Percentiles rank a stretch among this genome's conserved stretches.
These are phyloP conservation scores for Ophiostoma sp. DNA, from an alignment of 2,329 filamentous ascomycete genomes.

Conservation along the genomic window DNA sequence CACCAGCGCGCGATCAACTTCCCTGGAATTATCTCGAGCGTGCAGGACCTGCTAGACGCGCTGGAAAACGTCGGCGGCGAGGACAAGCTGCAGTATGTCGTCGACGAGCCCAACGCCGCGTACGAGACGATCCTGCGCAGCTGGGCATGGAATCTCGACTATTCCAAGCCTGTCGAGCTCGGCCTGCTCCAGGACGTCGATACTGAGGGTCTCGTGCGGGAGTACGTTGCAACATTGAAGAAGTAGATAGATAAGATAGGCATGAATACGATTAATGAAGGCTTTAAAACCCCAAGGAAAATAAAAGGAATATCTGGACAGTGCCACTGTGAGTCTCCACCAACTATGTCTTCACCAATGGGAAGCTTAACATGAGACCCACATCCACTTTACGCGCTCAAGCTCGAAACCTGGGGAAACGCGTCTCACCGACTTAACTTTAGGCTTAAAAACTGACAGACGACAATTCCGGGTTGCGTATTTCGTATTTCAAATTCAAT, in stretches of 20 bases:
- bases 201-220: constrained; percentile 50
- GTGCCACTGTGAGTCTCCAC: too few relatives aligned
- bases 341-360: background rate
- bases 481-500: too few relatives aligned
- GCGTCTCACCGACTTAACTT: constrained; percentile 6
- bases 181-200: constrained; percentile 48
- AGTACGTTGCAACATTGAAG: constrained; percentile 45
- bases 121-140: constrained; percentile 54
- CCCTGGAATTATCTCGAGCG: constrained; percentile 51
- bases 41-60: constrained; percentile 57
- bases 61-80: constrained; percentile 50
- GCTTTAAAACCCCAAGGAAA: background rate
- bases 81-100: constrained; percentile 48
- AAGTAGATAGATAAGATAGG: background rate
- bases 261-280: too few relatives aligned
- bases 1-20: constrained; percentile 52
- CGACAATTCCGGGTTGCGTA: too few relatives aligned
- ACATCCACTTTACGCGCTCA: constrained; percentile 6
- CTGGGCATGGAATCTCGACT: constrained; percentile 55
- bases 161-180: constrained; percentile 44
- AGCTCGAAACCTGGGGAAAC: constrained; percentile 9
- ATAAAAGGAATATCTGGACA: background rate
- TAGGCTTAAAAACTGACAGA: background rate
- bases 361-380: background rate
- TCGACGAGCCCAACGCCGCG: constrained; percentile 49